Percentiles rank a stretch among this genome's conserved stretches.
These are phyloP conservation scores for Triglochin maritima DNA, from an alignment of 106 monocot genomes.

Conservation along the genomic window DNA sequence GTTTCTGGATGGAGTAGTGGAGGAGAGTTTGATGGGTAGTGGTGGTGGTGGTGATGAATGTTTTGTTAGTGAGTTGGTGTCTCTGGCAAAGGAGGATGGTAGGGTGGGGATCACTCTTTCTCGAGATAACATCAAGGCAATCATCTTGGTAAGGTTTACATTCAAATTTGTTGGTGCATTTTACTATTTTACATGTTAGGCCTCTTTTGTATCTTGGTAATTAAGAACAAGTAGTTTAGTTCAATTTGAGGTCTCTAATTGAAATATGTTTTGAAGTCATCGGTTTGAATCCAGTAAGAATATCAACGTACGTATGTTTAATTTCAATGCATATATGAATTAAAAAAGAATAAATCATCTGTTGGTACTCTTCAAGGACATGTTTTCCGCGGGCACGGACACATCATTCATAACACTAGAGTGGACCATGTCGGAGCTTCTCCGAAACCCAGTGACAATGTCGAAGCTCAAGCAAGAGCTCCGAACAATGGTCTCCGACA, in stretches of 20 bases:
- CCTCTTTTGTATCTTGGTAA: not conserved
- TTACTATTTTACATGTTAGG: too few relatives aligned
- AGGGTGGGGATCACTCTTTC: too few relatives aligned
- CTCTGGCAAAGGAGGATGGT: too few relatives aligned
- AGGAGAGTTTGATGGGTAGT: too few relatives aligned
- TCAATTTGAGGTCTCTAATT: not conserved
- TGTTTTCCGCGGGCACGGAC: conserved; percentile 4
- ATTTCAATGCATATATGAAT: not conserved
- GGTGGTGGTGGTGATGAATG: too few relatives aligned
- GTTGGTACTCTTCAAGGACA: not conserved
- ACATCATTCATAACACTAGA: not conserved
- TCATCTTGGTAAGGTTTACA: too few relatives aligned
- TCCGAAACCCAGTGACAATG: not conserved
- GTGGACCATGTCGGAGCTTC: conserved; percentile 11
- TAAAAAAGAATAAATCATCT: not conserved
- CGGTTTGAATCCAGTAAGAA: not conserved
- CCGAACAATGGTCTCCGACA: not conserved
- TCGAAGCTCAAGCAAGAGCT: not conserved
- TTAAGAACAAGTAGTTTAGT: conserved; percentile 6
- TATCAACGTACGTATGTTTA: conserved; percentile 5
- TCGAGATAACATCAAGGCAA: too few relatives aligned
- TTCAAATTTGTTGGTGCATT: too few relatives aligned
- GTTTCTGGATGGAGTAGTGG: too few relatives aligned
- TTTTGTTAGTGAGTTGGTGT: too few relatives aligned
- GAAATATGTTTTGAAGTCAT: not conserved